Evolutionary conservation across 2,329 filamentous ascomycete genomes (phyloP), one percentile per base, ranked within the genome.

Genomic region (Lecanicillium sp.): DNA sequence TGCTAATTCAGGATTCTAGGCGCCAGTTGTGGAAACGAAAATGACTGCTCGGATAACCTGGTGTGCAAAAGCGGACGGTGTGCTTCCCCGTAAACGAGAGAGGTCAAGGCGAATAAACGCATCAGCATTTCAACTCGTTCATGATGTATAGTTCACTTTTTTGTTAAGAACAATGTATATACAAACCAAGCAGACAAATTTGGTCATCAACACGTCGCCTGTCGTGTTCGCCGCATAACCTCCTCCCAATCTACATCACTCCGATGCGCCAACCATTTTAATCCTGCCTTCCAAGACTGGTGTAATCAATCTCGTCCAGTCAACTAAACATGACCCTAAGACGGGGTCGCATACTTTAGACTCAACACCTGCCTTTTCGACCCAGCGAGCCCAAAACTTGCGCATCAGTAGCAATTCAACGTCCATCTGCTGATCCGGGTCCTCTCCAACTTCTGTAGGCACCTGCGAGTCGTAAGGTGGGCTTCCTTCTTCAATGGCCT

Each of bases 271-370:
- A 31, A 14, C 32, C 14, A 8, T 40, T 12, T 31, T 27, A 12
- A 94, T 94, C 34, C 87, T 73, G 1, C 85, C 86, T 55, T 94
- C 87, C 8, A 90, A 44, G 41, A 73, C 72, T 1, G 88, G 88
- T 40, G 81, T 77, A 56, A 94, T 89, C 2, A 85, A 82, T 44
- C 75, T 77, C 8, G 85, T 90, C 86, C 87, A 94, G 46, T 81
- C 72, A 22, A 83, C 78, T 36, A 78, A 72, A 32, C 67, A 67
- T 43, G 79, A 78, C 1, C 65, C 71, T 36, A 78, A 67, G 41
- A 71, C 68, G 13, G 73, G 69, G 42, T 75, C 72, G 29, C 65
- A 71, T 9, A 65, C 54, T 35, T 58, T 51, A 37, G 65, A 68
- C 42, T 78, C 67, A 15, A 94, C 63, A 0, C 79, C 78, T 0